phyloP scores from a whole-genome alignment of 73 alveolate species.

The Uronychia setigera region DNA sequence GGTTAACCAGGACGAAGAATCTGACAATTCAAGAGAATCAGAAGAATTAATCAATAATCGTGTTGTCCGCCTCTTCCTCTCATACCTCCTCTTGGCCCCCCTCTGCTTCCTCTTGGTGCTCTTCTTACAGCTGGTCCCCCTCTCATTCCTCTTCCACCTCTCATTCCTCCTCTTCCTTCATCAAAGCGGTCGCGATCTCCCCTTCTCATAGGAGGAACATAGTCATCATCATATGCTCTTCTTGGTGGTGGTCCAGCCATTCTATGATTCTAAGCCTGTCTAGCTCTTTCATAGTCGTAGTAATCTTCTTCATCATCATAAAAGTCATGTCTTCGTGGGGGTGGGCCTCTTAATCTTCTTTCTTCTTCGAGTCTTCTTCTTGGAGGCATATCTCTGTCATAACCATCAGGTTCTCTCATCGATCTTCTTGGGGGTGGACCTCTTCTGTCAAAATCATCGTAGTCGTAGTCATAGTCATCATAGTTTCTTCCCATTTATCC shows the following conservation, averaged over 20 bases:
- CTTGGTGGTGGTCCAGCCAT: not conserved
- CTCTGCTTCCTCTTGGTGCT: not conserved
- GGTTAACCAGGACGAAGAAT: not conserved
- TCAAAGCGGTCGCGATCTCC: constrained; percentile 2
- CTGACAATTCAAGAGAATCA: not conserved
- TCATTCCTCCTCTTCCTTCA: not conserved
- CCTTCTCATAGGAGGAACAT: not conserved
- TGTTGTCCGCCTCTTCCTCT: not conserved
- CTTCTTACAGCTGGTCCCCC: not conserved
- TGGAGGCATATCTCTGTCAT: no score
- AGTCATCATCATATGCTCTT: not conserved
- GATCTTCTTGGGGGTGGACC: no score
- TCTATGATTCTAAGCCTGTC: no score
- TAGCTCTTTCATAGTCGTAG: no score
- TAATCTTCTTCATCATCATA: no score
- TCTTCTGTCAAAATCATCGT: no score
- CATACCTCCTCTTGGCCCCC: not conserved
- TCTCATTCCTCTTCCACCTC: not conserved
- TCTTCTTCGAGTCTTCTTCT: no score
- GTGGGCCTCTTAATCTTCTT: no score
- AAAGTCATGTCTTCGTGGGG: no score
- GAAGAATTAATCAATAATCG: not conserved
- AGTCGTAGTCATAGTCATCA: constrained; percentile 2
- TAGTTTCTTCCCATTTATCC: not conserved
- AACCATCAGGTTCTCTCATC: no score